phyloP scores from a whole-genome alignment of 805 yeast genomes.

The Pichia insulana region DNA sequence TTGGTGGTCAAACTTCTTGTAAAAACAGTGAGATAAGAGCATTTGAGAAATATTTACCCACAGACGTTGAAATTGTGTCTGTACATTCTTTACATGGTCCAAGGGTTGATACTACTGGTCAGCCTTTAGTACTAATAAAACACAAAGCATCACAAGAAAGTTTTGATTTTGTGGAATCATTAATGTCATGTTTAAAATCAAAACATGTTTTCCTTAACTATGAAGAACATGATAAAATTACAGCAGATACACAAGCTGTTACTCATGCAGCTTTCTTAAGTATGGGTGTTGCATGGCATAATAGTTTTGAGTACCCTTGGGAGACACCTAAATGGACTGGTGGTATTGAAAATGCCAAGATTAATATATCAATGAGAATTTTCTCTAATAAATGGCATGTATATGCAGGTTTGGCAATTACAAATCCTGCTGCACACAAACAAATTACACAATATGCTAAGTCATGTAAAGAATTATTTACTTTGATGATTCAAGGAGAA shows the following conservation, averaged over 20 bases:
- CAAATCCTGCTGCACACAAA: slow-evolving; percentile 88
- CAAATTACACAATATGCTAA: slow-evolving; percentile 86
- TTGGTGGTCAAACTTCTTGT: slow-evolving; percentile 98
- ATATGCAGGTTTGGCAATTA: slow-evolving; percentile 93
- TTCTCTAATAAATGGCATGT: slow-evolving; percentile 96
- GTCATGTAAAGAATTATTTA: slow-evolving; percentile 73
- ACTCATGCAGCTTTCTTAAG: slow-evolving; percentile 95
- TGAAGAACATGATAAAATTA: slow-evolving; percentile 85
- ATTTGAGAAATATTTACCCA: slow-evolving; percentile 66
- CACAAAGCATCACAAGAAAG: slow-evolving; percentile 56
- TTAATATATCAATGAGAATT: slow-evolving; percentile 84
- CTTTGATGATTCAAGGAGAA: slow-evolving; percentile 69
- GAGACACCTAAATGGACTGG: slow-evolving; percentile 77
- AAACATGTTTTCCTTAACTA: slow-evolving; percentile 71
- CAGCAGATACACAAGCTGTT: slow-evolving; percentile 98
- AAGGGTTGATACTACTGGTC: slow-evolving; percentile 77
- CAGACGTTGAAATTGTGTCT: slow-evolving; percentile 74
- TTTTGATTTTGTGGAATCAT: slow-evolving; percentile 49
- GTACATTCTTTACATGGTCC: slow-evolving; percentile 96
- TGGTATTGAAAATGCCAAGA: slow-evolving; percentile 92
- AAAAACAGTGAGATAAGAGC: slow-evolving; percentile 85
- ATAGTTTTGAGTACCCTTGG: slow-evolving; percentile 85
- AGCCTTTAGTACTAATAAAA: slow-evolving; percentile 80
- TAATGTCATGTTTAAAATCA: slow-evolving; percentile 69
- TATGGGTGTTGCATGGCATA: slow-evolving; percentile 96